These are phyloP conservation scores for Tausonia pullulans DNA, from an alignment of 1,284 basidiomycete genomes.

Conservation along the genomic window DNA sequence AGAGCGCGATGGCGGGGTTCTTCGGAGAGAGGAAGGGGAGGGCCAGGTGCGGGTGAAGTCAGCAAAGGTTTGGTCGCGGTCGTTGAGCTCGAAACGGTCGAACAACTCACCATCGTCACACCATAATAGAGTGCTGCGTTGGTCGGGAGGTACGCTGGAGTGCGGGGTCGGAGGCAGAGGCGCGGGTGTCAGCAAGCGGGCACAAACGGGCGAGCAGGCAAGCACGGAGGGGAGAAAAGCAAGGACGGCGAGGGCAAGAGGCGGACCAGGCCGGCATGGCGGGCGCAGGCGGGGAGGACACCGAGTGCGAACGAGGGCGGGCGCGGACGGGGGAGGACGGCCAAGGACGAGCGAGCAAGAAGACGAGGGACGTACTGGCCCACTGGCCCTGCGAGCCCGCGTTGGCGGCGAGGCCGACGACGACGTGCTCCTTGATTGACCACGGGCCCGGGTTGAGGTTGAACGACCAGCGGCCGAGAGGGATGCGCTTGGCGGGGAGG, in stretches of 20 bases:
- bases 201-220: no score
- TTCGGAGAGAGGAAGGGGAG: no score
- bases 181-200: no score
- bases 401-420: conserved; percentile 6
- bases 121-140: conserved; percentile 20
- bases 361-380: neutral
- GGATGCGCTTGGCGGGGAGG: conserved; percentile 1
- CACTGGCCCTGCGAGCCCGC: conserved; percentile 18
- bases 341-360: neutral
- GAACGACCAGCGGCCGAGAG: neutral
- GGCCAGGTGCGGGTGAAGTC: no score
- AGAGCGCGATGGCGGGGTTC: conserved; percentile 20
- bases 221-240: neutral
- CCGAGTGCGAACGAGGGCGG: no score
- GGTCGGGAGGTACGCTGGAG: conserved; percentile 15
- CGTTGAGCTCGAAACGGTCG: no score
- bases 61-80: no score
- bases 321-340: no score
- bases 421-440: conserved; percentile 18
- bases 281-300: no score
- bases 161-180: no score
- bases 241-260: neutral
- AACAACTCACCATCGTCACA: conserved; percentile 12
- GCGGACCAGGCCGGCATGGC: neutral
- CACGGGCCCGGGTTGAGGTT: conserved; percentile 16